Percentiles rank a stretch among this genome's conserved stretches.
Evolutionary conservation across 2,329 filamentous ascomycete species (phyloP).

Genomic region (Venturia carpophila): DNA sequence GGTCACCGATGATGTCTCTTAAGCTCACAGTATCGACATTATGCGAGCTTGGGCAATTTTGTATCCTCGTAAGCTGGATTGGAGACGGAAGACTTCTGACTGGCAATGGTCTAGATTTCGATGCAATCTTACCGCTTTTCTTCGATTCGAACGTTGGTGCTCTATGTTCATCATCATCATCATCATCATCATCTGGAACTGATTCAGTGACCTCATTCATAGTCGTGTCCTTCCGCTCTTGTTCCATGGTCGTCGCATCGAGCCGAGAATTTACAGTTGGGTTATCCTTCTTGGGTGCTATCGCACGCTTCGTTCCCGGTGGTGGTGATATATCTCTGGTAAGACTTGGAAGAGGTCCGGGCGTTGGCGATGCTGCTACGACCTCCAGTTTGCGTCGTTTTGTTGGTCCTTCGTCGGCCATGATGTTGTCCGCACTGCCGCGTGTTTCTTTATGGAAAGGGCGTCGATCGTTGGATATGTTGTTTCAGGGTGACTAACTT

Average conservation of each 20-base stretch:
- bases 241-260: neutral
- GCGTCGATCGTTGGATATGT: no score
- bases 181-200: neutral
- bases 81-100: conserved; percentile 2
- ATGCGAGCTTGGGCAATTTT: conserved; percentile 49
- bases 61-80: conserved; percentile 61
- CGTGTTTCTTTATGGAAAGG: neutral
- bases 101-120: neutral
- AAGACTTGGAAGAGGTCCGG: neutral
- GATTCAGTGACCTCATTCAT: neutral
- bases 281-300: neutral
- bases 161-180: neutral
- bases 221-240: neutral
- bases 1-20: conserved; percentile 62
- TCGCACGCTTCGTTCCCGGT: neutral
- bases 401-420: neutral
- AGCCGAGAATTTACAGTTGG: neutral
- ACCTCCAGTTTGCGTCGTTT: neutral
- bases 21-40: conserved; percentile 63
- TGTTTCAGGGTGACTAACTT: no score
- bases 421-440: neutral
- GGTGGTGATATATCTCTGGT: neutral
- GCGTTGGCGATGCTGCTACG: neutral
- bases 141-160: neutral
- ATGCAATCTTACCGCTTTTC: neutral